A percentile compares a stretch with the other conserved stretches of the same genome.
These are phyloP conservation scores for Diaporthe sp. DNA, from an alignment of 2,329 filamentous ascomycete genomes.

Conservation along the genomic window DNA sequence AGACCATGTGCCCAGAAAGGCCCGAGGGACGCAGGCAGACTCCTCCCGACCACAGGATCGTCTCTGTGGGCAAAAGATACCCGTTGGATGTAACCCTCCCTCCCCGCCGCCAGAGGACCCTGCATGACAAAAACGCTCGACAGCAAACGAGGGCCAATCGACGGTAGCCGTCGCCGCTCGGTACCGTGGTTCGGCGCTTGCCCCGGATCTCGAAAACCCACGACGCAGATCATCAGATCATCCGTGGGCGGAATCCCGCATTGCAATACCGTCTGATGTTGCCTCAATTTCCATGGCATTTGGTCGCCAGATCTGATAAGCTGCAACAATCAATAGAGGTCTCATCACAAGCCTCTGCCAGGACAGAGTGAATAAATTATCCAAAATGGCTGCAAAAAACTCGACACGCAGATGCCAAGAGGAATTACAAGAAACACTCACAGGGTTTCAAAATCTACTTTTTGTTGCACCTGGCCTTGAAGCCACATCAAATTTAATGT, in stretches of 20 bases:
- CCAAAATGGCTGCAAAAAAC: neutral
- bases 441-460: neutral
- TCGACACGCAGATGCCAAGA: neutral
- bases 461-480: neutral
- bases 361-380: neutral
- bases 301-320: neutral
- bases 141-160: constrained; percentile 27
- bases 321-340: neutral
- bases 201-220: constrained; percentile 16
- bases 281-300: too few species aligned
- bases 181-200: constrained; percentile 16
- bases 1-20: neutral
- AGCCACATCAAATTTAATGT: neutral
- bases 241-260: neutral
- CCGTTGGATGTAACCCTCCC: constrained; percentile 17
- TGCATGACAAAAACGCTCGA: constrained; percentile 1
- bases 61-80: neutral
- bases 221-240: constrained; percentile 14
- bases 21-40: neutral
- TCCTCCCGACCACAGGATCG: neutral
- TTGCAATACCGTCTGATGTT: neutral
- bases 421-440: neutral
- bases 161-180: neutral
- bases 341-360: neutral
- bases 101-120: constrained; percentile 1